phyloP scores from a whole-genome alignment of 495 filamentous ascomycete genomes.

The Pseudomonodictys pantanalensis region DNA sequence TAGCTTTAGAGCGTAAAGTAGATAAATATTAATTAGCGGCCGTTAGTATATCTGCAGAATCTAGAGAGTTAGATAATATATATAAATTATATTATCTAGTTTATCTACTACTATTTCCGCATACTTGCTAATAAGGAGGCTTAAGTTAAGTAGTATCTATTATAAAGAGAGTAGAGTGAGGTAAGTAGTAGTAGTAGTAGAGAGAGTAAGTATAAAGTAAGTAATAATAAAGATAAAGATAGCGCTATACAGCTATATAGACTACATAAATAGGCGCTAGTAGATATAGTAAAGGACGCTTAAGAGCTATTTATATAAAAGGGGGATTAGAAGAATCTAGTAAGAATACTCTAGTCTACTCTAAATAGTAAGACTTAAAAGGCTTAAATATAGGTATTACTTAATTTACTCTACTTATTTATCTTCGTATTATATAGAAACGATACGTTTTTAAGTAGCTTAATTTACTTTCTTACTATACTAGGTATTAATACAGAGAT shows the following conservation, averaged over 20 bases:
- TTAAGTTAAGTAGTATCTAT: neutral
- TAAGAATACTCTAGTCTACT: neutral
- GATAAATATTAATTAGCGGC: neutral
- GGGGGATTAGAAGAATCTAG: neutral
- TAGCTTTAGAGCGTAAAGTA: neutral
- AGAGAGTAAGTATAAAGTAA: neutral
- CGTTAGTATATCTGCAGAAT: neutral
- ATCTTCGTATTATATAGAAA: too few relatives aligned
- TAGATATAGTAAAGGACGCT: neutral
- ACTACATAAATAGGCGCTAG: neutral
- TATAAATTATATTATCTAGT: neutral
- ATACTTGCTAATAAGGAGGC: neutral
- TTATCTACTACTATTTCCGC: neutral
- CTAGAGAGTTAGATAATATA: neutral
- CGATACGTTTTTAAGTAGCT: too few relatives aligned
- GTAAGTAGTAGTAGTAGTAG: neutral
- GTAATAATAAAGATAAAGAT: too few relatives aligned
- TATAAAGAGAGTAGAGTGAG: too few relatives aligned
- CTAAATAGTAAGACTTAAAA: neutral
- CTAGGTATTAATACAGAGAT: too few relatives aligned
- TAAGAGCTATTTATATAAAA: neutral
- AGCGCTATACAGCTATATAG: neutral
- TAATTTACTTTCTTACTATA: too few relatives aligned
- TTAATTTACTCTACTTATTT: neutral
- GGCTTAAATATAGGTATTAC: neutral